Evolutionary conservation across 1,139 yeast species (phyloP), one percentile per base, ranked within the genome.

Genomic region (Pichia sp.): DNA sequence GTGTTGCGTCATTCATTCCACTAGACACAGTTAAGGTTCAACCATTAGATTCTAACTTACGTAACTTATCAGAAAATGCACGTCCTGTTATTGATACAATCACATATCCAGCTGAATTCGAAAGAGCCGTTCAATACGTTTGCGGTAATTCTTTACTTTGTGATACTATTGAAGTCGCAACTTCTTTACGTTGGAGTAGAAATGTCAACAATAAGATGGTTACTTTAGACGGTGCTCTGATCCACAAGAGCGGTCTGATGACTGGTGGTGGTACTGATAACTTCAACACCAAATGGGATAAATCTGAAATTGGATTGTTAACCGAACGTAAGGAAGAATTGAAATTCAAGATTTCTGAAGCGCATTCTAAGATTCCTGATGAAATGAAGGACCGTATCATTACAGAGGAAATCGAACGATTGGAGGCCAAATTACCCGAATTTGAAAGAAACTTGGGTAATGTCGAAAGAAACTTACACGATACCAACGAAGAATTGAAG

Each of bases 1-100:
- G 98, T 41, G 76, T 79, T 14, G 91, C 93, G 1, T 82, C 96
- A 0, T 91, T 93, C 58, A 85, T 93, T 52, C 99, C 99, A 0
- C 69, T 93, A 46, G 96, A 90, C 59, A 76, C 91, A 1, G 81
- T 93, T 34, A 84, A 79, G n/a, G 72, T 77, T 4, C 70, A 72
- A 28, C 78, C 84, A 34, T 72, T 85, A 40, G 81, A 79, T 54
- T 61, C 70, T 6, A 73, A 75, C 39, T 68, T 84, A 39, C 72
- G 95, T 57, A 76, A 80, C 11, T 58, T 85, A 40, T 79, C 81
- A 50, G 69, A 70, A 10, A 68, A 70, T 22, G 85, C 82, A 1
- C 73, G 80, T 45, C 87, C 93, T 38, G 79, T 84, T 1, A 66
- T 83, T 45, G 98, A 93, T 64, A 76, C 88, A 20, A 76, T 89